Evolutionary conservation across 2,329 filamentous ascomycete genomes (phyloP).

Genomic region (Biscogniauxia marginata): DNA sequence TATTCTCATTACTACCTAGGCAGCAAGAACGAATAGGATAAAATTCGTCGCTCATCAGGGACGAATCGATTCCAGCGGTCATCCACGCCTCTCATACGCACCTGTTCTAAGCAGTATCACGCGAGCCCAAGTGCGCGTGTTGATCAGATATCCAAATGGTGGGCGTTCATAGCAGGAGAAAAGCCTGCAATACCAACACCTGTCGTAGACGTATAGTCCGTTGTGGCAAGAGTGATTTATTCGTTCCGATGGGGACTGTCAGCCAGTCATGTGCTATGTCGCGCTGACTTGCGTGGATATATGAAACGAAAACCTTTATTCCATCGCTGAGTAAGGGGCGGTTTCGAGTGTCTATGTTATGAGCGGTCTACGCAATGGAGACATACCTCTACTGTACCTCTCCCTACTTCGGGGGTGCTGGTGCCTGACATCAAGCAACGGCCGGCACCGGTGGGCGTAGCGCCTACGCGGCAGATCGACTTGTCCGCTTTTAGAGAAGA

Average conservation of each 20-base stretch:
- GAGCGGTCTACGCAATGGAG: slow-evolving; percentile 19
- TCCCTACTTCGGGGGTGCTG: slow-evolving; percentile 4
- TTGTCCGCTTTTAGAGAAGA: not conserved
- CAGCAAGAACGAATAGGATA: no score
- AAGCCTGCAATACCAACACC: slow-evolving; percentile 22
- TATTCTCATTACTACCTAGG: no score
- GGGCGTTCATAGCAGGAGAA: slow-evolving; percentile 20
- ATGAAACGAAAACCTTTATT: slow-evolving; percentile 20
- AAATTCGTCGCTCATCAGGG: not conserved
- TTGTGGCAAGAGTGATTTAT: slow-evolving; percentile 14
- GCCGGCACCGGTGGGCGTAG: not conserved
- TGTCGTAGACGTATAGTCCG: slow-evolving; percentile 19
- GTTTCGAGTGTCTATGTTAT: slow-evolving; percentile 19
- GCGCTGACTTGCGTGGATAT: slow-evolving; percentile 10
- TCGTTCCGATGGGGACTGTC: not conserved
- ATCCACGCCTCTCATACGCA: not conserved
- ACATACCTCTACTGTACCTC: slow-evolving; percentile 13
- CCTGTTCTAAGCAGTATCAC: not conserved
- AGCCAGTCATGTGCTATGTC: not conserved
- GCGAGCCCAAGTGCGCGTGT: not conserved
- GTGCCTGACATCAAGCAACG: slow-evolving; percentile 4
- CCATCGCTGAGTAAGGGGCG: slow-evolving; percentile 17
- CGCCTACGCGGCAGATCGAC: not conserved
- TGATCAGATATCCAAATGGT: slow-evolving; percentile 12
- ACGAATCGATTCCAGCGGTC: not conserved